Base-by-base conservation (phyloP, 2,329 filamentous ascomycete species). In the Monilinia aucupariae region DNA sequence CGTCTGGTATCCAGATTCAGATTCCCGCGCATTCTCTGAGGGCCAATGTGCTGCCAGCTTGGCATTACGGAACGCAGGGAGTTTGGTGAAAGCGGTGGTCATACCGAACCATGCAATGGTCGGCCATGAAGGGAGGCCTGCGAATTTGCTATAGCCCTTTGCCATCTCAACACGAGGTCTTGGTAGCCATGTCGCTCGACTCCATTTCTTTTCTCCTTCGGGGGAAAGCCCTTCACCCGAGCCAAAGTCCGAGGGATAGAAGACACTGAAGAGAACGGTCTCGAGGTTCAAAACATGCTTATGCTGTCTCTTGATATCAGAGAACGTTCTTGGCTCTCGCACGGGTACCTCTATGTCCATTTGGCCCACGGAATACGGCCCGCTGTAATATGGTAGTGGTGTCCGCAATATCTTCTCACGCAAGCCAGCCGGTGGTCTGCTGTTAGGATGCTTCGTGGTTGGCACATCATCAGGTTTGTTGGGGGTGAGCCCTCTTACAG, bases 251-350 rank as follows among this genome's bases (percentile, higher is more conserved):
- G 82, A 80, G 2, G 85, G 86, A 71, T 89, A 89, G 72, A 85
- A 89, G n/a, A 88, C 73, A 0, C 82, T 82, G 74, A 88, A 82
- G 5, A 88, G 77, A 10, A 88, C 82, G 0, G 85, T 88, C 58
- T 85, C 78, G 17, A 84, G 73, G 60, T 82, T 75, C 17, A 85
- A 72, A 9, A 82, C 65, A 65, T 80, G 78, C 61, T 75, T 74
- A 59, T 78, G 74, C 32, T 80, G 66, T 45, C 81, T 75, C 41
- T 75, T 81, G 62, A 83, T 82, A 61, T 81, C 70, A 1, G 80
- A 81, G 67, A 83, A 80, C 0, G 75, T 70, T 43, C 77, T 74
- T 1, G 81, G 80, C 22, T 78, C 68, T 43, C 76, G 69, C 10
- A 74, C 81, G 0, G 81, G 80, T 0, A 83, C 75, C 71, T 84